Evolutionary conservation across 73 alveolate genomes (phyloP), one percentile per base, ranked within the genome.

Genomic region (Uronychia setigera): DNA sequence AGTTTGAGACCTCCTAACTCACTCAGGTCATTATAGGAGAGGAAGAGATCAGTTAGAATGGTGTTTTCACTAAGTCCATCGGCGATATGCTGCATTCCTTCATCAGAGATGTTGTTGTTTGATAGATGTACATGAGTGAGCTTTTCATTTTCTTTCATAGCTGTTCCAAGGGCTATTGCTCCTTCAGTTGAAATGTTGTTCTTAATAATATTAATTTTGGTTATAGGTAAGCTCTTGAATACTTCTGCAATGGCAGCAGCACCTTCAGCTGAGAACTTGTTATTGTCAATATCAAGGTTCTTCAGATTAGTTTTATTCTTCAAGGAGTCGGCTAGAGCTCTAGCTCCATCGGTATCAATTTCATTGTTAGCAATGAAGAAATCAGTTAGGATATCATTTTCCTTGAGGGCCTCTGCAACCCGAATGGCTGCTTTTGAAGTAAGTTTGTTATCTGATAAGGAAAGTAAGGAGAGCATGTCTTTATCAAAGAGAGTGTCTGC

Each of bases 311-410:
- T 57, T 74, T 91, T 85, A 32, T 88, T 82, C 76, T 85, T 79
- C 0, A 89, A 74, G 33, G 89, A 85, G 30, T 81, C 78, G 1
- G 90, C 92, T 25, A 91, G 60, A 19, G 86, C 89, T 34, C 57
- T 81, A 76, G 93, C 96, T 30, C 96, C 96, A 1, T 81, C 93
- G 27, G 90, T 91, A 60, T 91, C 96, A 26, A 91, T 91, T 1
- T 83, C 83, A 77, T 91, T 91, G 76, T 91, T 91, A 0, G 93
- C 88, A 27, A 91, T 46, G 83, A 77, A 91, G 14, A 91, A 59
- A 28, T 91, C 96, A 1, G 88, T 80, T 0, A 91, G 82, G 28
- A 86, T 34, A 35, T 80, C 88, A 57, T 91, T 80, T 28, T 86
- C 82, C 29, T 60, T 76, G 13, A 91, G 79, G 0, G 90, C 78